phyloP scores from a whole-genome alignment of 495 filamentous ascomycete genomes.

The Tuber microsphaerosporum region DNA sequence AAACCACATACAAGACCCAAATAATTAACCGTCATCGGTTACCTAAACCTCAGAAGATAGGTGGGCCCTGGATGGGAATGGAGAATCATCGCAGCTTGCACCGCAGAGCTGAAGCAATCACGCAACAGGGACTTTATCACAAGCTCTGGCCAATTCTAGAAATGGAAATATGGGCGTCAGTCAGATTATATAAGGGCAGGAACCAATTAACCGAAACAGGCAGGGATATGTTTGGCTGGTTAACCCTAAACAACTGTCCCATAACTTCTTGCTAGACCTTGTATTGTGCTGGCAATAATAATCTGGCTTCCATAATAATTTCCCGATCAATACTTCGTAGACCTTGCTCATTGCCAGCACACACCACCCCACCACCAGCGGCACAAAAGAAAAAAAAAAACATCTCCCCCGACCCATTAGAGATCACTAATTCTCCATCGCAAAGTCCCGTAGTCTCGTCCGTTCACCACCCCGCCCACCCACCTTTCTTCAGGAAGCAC shows the following conservation, averaged over 20 bases:
- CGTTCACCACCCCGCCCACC: too few species aligned
- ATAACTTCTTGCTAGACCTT: neutral
- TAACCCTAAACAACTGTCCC: too few species aligned
- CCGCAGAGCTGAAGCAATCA: neutral
- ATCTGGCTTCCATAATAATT: neutral
- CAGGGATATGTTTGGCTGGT: too few species aligned
- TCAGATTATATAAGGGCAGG: too few species aligned
- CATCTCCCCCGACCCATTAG: neutral
- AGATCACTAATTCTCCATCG: neutral
- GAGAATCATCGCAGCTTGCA: neutral
- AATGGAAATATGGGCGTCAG: neutral
- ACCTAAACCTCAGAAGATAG: neutral
- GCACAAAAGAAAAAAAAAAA: neutral
- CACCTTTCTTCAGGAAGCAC: too few species aligned
- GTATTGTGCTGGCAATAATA: neutral
- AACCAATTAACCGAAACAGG: too few species aligned
- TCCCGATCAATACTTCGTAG: too few species aligned
- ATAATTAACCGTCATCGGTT: neutral
- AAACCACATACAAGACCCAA: too few species aligned
- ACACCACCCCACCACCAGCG: neutral
- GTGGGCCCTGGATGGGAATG: neutral
- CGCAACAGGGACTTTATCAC: neutral
- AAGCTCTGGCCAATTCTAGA: neutral
- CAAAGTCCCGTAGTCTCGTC: too few species aligned
- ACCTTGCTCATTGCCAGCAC: too few species aligned